Percentiles rank a stretch among this genome's conserved stretches.
Evolutionary conservation across 768 basidiomycete species (phyloP).

Genomic region (Lactarius indigo): DNA sequence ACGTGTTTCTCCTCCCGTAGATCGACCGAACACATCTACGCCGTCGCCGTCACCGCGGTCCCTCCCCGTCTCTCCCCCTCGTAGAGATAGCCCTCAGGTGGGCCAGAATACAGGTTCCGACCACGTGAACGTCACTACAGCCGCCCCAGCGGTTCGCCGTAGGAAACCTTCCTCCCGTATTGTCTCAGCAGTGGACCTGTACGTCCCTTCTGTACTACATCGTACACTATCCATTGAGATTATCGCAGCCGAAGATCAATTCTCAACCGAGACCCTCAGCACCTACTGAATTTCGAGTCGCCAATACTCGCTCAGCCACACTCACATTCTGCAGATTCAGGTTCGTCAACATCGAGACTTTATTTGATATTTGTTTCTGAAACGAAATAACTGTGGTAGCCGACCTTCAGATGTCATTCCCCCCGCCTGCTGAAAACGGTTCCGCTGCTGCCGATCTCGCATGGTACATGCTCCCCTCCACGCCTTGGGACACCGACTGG

Average conservation of each 20-base stretch:
- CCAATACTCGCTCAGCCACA: not conserved
- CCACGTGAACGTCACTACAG: not conserved
- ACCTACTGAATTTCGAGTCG: not conserved
- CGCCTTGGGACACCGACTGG: constrained; percentile 42
- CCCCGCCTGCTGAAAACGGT: constrained; percentile 34
- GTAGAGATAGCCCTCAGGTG: not conserved
- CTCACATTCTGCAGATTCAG: not conserved
- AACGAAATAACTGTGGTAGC: not conserved
- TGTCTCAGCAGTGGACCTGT: constrained; percentile 14
- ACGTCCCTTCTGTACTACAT: not conserved
- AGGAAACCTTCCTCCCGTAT: constrained; percentile 15
- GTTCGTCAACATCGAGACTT: not conserved
- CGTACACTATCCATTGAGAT: not conserved
- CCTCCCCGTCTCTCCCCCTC: constrained; percentile 6
- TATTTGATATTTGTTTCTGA: no score
- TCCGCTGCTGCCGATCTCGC: constrained; percentile 42
- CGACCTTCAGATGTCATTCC: constrained; percentile 35
- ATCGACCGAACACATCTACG: not conserved
- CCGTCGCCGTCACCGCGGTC: not conserved
- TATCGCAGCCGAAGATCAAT: constrained; percentile 20
- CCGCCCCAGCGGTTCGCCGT: not conserved
- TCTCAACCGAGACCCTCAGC: constrained; percentile 15
- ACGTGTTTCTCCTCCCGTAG: constrained; percentile 3
- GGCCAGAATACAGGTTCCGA: not conserved
- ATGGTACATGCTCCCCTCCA: constrained; percentile 41